phyloP scores from a whole-genome alignment of 2,329 filamentous ascomycete genomes.

The Verticillium dahliae region DNA sequence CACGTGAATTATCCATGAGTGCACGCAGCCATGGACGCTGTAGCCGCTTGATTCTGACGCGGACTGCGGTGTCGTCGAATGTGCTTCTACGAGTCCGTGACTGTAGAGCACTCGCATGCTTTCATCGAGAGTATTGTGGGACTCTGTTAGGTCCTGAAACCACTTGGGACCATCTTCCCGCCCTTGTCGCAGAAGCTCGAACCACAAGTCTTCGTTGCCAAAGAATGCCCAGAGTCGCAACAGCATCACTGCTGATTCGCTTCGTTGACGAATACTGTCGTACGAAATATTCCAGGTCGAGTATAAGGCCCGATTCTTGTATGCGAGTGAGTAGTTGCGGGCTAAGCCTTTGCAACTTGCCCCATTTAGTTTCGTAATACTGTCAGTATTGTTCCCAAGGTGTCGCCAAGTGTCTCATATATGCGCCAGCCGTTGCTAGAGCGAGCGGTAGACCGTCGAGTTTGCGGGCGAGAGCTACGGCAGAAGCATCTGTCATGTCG shows the following conservation, averaged over 20 bases:
- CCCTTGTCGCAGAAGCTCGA: constrained; percentile 26
- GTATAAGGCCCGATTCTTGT: constrained; percentile 23
- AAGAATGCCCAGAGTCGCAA: constrained; percentile 34
- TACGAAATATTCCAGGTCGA: constrained; percentile 33
- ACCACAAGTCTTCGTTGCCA: constrained; percentile 36
- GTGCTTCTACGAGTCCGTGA: background rate
- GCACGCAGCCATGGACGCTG: constrained; percentile 25
- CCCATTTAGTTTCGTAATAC: constrained; percentile 14
- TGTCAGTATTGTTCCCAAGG: background rate
- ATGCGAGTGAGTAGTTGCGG: constrained; percentile 18
- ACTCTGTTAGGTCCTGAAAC: background rate
- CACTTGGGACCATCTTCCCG: background rate
- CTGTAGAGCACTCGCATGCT: background rate
- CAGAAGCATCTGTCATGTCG: constrained; percentile 19
- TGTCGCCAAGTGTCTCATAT: constrained; percentile 23
- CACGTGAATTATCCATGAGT: constrained; percentile 21
- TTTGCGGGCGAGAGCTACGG: constrained; percentile 19
- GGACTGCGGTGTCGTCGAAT: background rate
- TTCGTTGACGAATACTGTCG: constrained; percentile 23
- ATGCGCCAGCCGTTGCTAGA: constrained; percentile 37
- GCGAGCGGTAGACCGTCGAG: constrained; percentile 40
- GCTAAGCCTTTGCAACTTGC: constrained; percentile 19
- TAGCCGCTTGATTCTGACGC: constrained; percentile 16
- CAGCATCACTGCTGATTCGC: constrained; percentile 21
- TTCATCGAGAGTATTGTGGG: background rate